Base-by-base conservation (phyloP, 257 asterid genomes). In the Solanum ossicruentum region DNA sequence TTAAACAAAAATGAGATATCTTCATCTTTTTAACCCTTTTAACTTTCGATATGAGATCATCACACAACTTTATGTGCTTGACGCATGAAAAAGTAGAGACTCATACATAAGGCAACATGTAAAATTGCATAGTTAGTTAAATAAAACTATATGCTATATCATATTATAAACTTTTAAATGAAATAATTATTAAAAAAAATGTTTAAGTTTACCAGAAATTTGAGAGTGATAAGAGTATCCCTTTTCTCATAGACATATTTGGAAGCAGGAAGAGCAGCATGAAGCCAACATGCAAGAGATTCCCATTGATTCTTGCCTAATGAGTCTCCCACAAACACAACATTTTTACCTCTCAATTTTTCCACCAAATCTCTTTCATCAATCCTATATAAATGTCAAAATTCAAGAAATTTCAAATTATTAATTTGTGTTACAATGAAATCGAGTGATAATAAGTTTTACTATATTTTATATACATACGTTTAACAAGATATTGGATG, bases 251-350 rank as follows among this genome's bases (percentile, higher is more conserved):
- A 84, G 85, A 57, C 91, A 87, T 89, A 88, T 11, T 75, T 85
- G 20, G 91, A 86, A 4, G 86, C 28, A 6, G 94, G 93, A 11
- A 88, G 58, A 0, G 92, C 89, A 4, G 78, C 87, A 17, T 89
- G 95, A 73, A 92, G 90, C 94, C 92, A 81, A 88, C 98, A 92
- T 12, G 94, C 89, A 8, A 93, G 87, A 15, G 98, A 93, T 84
- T 91, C 93, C 92, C 93, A 92, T 43, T 94, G 98, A 77, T 93
- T 91, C 1, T 85, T 80, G 86, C 94, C 87, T 56, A 94, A 63
- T 28, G 97, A 94, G 84, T 94, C 98, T 63, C 98, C 98, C 28
- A 94, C 97, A 81, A 93, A 94, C 87, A 93, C 90, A 0, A 93
- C 32, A 52, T 60, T 58, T 61, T 90, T 90, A 8, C 93, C 94